Percentiles rank a stretch among this genome's conserved stretches.
These are phyloP conservation scores for Chalciporus pseudorubinellus DNA, from an alignment of 768 basidiomycete species.

Conservation along the genomic window DNA sequence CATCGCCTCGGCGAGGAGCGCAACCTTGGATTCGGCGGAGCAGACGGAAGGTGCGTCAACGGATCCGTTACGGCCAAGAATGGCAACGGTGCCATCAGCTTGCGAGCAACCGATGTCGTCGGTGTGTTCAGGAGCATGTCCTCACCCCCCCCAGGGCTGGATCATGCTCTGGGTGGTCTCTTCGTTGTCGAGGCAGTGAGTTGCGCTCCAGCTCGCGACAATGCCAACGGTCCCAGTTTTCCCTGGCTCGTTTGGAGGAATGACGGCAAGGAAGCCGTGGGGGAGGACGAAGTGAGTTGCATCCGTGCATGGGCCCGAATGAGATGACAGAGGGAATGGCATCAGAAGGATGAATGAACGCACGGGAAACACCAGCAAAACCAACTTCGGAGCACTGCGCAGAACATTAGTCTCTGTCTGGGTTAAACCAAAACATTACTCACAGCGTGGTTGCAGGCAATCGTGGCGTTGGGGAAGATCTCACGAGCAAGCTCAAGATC, in stretches of 20 bases:
- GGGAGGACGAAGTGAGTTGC: conserved; percentile 28
- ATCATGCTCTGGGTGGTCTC: conserved; percentile 29
- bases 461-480: conserved; percentile 25
- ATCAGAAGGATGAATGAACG: conserved; percentile 27
- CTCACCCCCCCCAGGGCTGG: conserved; percentile 21
- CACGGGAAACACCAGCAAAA: conserved; percentile 30
- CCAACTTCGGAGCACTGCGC: conserved; percentile 27
- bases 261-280: conserved; percentile 19
- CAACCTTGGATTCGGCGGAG: conserved; percentile 14
- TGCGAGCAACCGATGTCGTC: conserved; percentile 29
- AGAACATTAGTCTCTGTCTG: no score
- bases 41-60: neutral
- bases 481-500: conserved; percentile 25
- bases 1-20: conserved; percentile 33
- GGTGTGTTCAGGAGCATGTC: conserved; percentile 27
- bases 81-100: conserved; percentile 26
- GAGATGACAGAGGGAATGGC: conserved; percentile 25
- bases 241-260: conserved; percentile 19
- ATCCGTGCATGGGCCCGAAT: conserved; percentile 29
- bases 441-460: conserved; percentile 31
- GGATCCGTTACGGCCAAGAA: conserved; percentile 22
- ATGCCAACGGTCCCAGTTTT: conserved; percentile 28
- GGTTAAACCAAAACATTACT: no score
- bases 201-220: conserved; percentile 26
- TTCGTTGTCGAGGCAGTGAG: conserved; percentile 26